Evolutionary conservation across 768 basidiomycete species (phyloP), one percentile per base, ranked within the genome.

Genomic region (Mycena albidolilacea): DNA sequence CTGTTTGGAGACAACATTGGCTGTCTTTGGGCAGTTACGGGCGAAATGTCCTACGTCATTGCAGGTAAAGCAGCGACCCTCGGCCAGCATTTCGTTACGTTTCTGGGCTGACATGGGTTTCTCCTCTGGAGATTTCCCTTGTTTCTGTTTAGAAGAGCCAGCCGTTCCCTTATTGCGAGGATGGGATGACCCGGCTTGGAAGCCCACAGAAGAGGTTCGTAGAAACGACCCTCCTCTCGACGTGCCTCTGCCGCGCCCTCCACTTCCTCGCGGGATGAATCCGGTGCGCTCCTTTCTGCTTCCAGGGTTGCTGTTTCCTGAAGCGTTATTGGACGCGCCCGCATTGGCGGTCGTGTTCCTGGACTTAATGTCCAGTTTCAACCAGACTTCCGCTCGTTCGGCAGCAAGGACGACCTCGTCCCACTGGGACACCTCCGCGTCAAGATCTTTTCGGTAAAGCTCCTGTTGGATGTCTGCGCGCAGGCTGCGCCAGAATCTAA

Each of bases 341-440:
- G 39, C 38, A 41, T 60, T 60, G 6, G 59, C 59, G 39, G 59
- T 60, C 39, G 59, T 41, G 9, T 60, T 60, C 21, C 21, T 60
- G 39, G 59, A 60, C 19, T 21, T 23, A 23, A 23, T 23, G 23
- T 23, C 23, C 23, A 23, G 23, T 23, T 23, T 23, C 23, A 23
- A 23, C 44, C 46, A 55, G 3, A 65, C 46, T 19, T 54, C 64
- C 10, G 64, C 64, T 14, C 48, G 64, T 55, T 65, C 64, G 15
- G 64, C 64, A 7, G 50, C 64, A 12, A 41, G 23, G n/a, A 37
- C 35, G 12, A 65, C 64, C 38, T 65, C 21, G 14, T 65, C 54
- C 50, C 54, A 54, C 0, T 19, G 17, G 9, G 64, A 23, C 23
- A 23, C 23, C 23, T 23, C 23, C 23, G 23, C 23, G 23, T 23